A percentile compares a stretch with the other conserved stretches of the same genome.
Evolutionary conservation across 352 stramenopile genomes (phyloP).

Genomic region (Phytophthora tentaculata): DNA sequence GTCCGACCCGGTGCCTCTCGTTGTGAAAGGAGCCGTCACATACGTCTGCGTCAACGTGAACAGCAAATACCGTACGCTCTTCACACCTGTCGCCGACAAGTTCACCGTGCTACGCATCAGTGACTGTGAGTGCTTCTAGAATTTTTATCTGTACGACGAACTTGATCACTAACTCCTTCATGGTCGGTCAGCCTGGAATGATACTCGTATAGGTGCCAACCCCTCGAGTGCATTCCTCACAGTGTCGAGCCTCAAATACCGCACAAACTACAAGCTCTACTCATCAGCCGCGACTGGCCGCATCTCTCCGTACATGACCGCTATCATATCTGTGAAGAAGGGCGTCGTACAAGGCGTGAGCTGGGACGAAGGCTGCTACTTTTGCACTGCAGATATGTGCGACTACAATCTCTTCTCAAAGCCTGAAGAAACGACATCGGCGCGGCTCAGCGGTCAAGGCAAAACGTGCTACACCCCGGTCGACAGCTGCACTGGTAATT

Average conservation of each 20-base stretch:
- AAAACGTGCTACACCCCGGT: slow-evolving; percentile 70
- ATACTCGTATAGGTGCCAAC: slow-evolving; percentile 62
- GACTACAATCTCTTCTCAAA: slow-evolving; percentile 72
- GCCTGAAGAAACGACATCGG: slow-evolving; percentile 52
- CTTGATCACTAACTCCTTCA: slow-evolving; percentile 4
- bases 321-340: slow-evolving; percentile 84
- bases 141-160: not conserved
- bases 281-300: slow-evolving; percentile 46
- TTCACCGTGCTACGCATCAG: slow-evolving; percentile 80
- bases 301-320: slow-evolving; percentile 80
- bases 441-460: slow-evolving; percentile 52
- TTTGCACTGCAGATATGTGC: slow-evolving; percentile 62
- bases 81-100: slow-evolving; percentile 76
- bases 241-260: slow-evolving; percentile 69
- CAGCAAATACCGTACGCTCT: slow-evolving; percentile 72
- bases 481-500: slow-evolving; percentile 34
- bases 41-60: slow-evolving; percentile 87
- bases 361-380: slow-evolving; percentile 87
- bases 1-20: slow-evolving; percentile 44
- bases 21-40: slow-evolving; percentile 66
- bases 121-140: slow-evolving; percentile 57
- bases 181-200: slow-evolving; percentile 62
- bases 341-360: slow-evolving; percentile 77
- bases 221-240: slow-evolving; percentile 60
- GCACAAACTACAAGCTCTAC: slow-evolving; percentile 81